Evolutionary conservation across 2,329 filamentous ascomycete genomes (phyloP).

Genomic region (Calcarisporium arbuscula): DNA sequence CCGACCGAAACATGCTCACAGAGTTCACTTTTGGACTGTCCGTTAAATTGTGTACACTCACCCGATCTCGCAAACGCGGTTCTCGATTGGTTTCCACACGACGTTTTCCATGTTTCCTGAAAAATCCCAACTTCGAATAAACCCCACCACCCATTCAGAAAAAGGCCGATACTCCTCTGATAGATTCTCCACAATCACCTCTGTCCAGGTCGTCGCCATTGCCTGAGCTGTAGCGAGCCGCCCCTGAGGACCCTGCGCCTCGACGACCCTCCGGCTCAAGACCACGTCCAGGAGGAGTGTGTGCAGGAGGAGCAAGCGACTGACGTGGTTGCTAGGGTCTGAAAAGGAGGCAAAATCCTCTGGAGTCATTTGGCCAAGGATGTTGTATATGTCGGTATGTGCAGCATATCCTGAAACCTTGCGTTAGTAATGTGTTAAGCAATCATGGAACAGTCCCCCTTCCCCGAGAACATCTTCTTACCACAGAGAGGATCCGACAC

Average conservation of each 20-base stretch:
- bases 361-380: conserved; percentile 18
- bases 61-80: too few relatives aligned
- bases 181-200: conserved; percentile 25
- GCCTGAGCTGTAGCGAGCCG: conserved; percentile 15
- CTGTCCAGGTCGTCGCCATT: conserved; percentile 31
- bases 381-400: conserved; percentile 20
- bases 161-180: conserved; percentile 24
- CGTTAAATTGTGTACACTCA: too few relatives aligned
- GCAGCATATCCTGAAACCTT: conserved; percentile 16
- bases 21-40: too few relatives aligned
- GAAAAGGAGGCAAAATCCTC: conserved; percentile 26
- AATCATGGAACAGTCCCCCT: neutral
- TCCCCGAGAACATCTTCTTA: conserved; percentile 12
- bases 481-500: conserved; percentile 20
- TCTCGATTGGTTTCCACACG: too few relatives aligned
- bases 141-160: conserved; percentile 24
- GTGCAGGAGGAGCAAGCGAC: conserved; percentile 30
- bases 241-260: conserved; percentile 5
- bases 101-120: too few relatives aligned
- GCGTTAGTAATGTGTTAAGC: conserved; percentile 4
- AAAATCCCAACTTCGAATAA: conserved; percentile 13
- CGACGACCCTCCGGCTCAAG: conserved; percentile 16
- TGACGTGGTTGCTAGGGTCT: conserved; percentile 21
- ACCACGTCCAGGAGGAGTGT: conserved; percentile 27
- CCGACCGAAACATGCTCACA: too few relatives aligned